phyloP scores from a whole-genome alignment of 176 grass and related monocot genomes.

The Aegilops speltoides region DNA sequence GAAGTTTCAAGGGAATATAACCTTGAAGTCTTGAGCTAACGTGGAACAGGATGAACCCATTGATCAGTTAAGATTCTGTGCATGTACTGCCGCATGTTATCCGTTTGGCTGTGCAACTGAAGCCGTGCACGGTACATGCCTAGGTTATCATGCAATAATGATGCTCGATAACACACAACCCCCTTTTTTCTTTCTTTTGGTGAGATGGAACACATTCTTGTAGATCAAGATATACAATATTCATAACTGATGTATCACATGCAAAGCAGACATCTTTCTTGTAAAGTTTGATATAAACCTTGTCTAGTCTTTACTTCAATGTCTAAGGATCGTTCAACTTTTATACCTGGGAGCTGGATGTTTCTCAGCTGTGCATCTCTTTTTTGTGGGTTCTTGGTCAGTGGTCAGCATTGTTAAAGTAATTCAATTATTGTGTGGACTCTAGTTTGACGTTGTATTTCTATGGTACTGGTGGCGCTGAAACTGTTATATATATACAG shows the following conservation, averaged over 20 bases:
- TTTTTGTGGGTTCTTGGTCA: constrained; percentile 4
- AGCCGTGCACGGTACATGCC: background rate
- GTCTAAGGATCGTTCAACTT: background rate
- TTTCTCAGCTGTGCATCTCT: background rate
- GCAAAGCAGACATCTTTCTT: background rate
- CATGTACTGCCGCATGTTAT: background rate
- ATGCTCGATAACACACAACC: background rate
- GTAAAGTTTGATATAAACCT: background rate
- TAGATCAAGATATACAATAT: constrained; percentile 5
- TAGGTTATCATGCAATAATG: background rate
- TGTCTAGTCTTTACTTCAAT: background rate
- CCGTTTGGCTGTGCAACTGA: background rate
- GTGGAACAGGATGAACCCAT: background rate
- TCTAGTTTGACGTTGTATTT: background rate
- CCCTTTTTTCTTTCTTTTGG: background rate
- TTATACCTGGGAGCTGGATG: constrained; percentile 8
- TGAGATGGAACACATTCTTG: background rate
- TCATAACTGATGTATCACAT: background rate
- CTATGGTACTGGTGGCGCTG: background rate
- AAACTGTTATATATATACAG: background rate
- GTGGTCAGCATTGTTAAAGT: background rate
- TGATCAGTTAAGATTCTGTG: background rate
- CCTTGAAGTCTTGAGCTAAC: background rate
- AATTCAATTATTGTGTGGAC: background rate
- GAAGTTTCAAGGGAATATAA: constrained; percentile 14